Percentiles rank a stretch among this genome's conserved stretches.
phyloP scores from a whole-genome alignment of 2,329 filamentous ascomycete genomes.

The Neospermospora avenae region DNA sequence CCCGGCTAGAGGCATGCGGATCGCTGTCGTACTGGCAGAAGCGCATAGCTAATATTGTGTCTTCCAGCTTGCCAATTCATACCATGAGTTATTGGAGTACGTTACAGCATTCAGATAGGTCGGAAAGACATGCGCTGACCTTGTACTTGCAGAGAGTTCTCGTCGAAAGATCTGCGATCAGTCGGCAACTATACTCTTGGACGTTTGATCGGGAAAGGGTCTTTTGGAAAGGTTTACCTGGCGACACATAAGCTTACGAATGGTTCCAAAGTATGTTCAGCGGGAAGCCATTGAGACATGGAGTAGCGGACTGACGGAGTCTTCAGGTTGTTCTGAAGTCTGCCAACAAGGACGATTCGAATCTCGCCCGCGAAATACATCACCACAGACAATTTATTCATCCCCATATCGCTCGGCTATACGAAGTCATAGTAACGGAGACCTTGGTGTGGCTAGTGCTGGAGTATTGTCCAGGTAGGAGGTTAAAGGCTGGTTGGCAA shows the following conservation, averaged over 20 bases:
- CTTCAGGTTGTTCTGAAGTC: slow-evolving; percentile 93
- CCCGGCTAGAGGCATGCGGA: background rate
- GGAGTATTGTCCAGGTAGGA: slow-evolving; percentile 87
- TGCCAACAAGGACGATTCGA: slow-evolving; percentile 91
- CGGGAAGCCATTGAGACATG: background rate
- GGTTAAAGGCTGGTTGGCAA: background rate
- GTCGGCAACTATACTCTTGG: slow-evolving; percentile 96
- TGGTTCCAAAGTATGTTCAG: slow-evolving; percentile 76
- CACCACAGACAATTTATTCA: slow-evolving; percentile 98
- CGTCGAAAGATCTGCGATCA: slow-evolving; percentile 81
- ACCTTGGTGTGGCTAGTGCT: slow-evolving; percentile 91
- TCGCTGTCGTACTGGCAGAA: slow-evolving; percentile 14
- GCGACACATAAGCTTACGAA: slow-evolving; percentile 96
- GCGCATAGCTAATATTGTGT: slow-evolving; percentile 35
- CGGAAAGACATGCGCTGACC: slow-evolving; percentile 20
- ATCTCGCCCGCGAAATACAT: slow-evolving; percentile 95
- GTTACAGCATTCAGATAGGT: slow-evolving; percentile 35
- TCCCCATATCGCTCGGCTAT: slow-evolving; percentile 92
- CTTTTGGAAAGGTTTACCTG: slow-evolving; percentile 97
- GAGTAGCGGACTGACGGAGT: slow-evolving; percentile 12
- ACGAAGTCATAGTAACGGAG: slow-evolving; percentile 98
- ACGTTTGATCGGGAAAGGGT: slow-evolving; percentile 91
- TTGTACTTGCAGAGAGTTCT: slow-evolving; percentile 72
- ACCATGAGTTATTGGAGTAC: slow-evolving; percentile 93
- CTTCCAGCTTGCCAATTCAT: slow-evolving; percentile 86